Evolutionary conservation across 345 rosid species (phyloP), one percentile per base, ranked within the genome.

Genomic region (Sonneratia alba): DNA sequence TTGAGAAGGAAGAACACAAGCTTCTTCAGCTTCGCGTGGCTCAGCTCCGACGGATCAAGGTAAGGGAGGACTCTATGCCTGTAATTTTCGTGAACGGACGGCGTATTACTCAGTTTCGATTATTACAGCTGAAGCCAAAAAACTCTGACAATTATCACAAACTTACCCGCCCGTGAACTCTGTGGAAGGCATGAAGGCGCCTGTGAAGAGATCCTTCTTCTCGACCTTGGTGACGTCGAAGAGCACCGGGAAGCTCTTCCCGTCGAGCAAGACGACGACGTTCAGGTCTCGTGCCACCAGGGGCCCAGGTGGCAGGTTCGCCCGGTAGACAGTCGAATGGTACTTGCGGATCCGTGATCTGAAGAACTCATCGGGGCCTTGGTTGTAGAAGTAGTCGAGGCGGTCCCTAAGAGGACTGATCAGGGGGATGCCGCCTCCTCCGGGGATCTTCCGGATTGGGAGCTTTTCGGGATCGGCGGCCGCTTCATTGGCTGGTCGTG

Each of bases 151-250:
- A 21, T 57, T 22, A 22, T 10, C 21, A 57, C 63, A 57, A 57
- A 22, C 63, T 22, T 57, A 57, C 43, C 82, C 79, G 37, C 79
- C 82, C 0, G 77, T 76, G 71, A 43, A 37, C 45, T 67, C 4
- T 12, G 32, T n/a, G 15, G 82, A 75, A 6, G 82, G 82, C 74
- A 75, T 64, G 77, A 68, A 79, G 36, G 79, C 76, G 7, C 70
- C 82, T 27, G 40, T 49, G 66, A 79, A 64, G 61, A 79, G 61
- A 55, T 79, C 72, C 43, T 36, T 45, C 72, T 79, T 79, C 45
- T 79, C 79, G 51, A 79, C 79, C 74, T 73, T 79, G 56, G 79
- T 48, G 1, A 24, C 71, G 78, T 76, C 82, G 68, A 79, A 79
- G 5, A 79, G 74, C 64, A 79, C 56, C 0, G 79, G 82, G 74